These are phyloP conservation scores for Phytophthora pisi DNA, from an alignment of 352 stramenopile genomes.

Conservation along the genomic window DNA sequence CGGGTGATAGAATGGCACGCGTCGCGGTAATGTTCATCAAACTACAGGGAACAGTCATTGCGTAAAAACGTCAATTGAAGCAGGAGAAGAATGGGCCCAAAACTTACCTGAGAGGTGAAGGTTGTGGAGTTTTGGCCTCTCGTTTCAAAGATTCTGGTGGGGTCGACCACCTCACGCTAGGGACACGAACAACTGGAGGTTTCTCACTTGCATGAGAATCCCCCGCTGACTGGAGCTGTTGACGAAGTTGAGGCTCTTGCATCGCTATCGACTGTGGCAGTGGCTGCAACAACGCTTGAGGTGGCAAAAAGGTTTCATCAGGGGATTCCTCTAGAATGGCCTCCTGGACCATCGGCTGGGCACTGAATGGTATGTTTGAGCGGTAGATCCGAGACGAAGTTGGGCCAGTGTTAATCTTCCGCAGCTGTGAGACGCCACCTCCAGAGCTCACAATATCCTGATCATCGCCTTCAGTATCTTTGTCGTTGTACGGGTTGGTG, in stretches of 20 bases:
- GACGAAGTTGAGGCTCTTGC: constrained; percentile 10
- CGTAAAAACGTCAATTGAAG: background rate
- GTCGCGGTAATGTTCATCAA: constrained; percentile 51
- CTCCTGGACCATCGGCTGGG: constrained; percentile 36
- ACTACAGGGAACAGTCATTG: constrained; percentile 6
- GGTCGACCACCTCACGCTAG: constrained; percentile 21
- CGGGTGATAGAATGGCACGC: constrained; percentile 42
- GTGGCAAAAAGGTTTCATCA: constrained; percentile 5
- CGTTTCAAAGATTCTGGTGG: constrained; percentile 21
- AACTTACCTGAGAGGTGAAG: constrained; percentile 39
- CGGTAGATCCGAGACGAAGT: constrained; percentile 63
- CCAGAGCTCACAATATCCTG: constrained; percentile 20
- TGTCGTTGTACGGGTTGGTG: constrained; percentile 26
- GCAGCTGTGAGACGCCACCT: constrained; percentile 24
- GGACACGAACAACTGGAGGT: constrained; percentile 21
- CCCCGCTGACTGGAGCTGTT: constrained; percentile 31
- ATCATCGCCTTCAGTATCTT: constrained; percentile 20
- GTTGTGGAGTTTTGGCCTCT: constrained; percentile 17
- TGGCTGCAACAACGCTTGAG: background rate
- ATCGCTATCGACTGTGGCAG: constrained; percentile 1
- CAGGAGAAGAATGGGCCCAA: background rate
- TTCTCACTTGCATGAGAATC: constrained; percentile 32
- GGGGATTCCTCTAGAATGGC: constrained; percentile 28
- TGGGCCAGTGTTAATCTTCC: constrained; percentile 60
- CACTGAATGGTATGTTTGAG: constrained; percentile 67